Conservation (phyloP, 345 rosid genomes). For the Salix koriyanagi region DNA sequence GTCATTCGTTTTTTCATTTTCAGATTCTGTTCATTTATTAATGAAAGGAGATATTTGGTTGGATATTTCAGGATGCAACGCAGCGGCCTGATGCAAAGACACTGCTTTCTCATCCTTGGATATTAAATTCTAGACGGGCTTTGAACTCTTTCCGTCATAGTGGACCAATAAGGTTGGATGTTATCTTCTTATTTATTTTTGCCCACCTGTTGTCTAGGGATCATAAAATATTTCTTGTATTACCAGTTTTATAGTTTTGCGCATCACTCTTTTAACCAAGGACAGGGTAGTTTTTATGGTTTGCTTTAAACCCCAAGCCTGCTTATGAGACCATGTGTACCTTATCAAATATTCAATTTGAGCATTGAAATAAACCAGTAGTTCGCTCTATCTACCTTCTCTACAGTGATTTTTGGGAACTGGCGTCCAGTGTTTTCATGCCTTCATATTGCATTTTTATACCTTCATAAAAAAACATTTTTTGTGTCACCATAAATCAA, state of each 20-base stretch:
- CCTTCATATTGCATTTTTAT: not conserved
- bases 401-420: not conserved
- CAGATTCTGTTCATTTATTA: not conserved
- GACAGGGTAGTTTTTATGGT: not conserved
- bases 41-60: conserved; percentile 11
- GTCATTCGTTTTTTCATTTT: not conserved
- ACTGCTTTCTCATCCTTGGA: conserved; percentile 99
- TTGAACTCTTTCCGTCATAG: conserved; percentile 85
- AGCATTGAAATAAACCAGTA: not conserved
- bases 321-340: not conserved
- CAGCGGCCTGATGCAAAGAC: conserved; percentile 99
- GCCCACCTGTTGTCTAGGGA: not conserved
- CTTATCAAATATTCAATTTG: not conserved
- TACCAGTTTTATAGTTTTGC: not conserved
- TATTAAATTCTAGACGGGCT: conserved; percentile 76
- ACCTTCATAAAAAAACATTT: not conserved
- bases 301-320: not conserved
- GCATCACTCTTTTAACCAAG: not conserved
- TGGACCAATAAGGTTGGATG: conserved; percentile 62
- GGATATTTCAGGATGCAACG: conserved; percentile 75
- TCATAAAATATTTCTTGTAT: not conserved
- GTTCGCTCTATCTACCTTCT: not conserved
- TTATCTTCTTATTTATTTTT: not conserved
- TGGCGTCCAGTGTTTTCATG: not conserved
- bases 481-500: not conserved